Evolutionary conservation across 169 alveolate genomes (phyloP), one percentile per base, ranked within the genome.

Genomic region (Cryptosporidium bovis): DNA sequence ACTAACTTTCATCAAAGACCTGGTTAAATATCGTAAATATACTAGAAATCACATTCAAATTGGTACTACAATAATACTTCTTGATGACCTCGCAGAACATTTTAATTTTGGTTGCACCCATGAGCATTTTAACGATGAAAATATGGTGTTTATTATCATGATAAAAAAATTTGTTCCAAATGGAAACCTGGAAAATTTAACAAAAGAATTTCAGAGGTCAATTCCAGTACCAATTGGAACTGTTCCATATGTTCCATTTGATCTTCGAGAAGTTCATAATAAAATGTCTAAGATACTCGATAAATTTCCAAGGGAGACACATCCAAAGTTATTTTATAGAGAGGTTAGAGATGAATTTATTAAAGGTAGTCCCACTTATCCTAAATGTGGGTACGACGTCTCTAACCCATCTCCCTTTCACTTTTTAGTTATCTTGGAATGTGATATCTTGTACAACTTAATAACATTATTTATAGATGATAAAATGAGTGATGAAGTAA

Each of bases 201-300:
- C 83, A 29, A 51, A 51, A 6, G 83, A 69, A 33, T 69, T 69
- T 36, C 87, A 77, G 50, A 77, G 64, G 24, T 77, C 87, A 18
- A 77, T 77, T 36, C 87, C 87, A 5, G 87, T 77, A 46, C 87
- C 87, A 3, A 77, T 77, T 12, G 87, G 87, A 3, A 60, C 87
- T 46, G 46, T 62, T 20, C 71, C 56, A 77, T 77, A 60, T 15
- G 66, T 51, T 29, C 87, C 87, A 77, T 77, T 77, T 24, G 71
- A 62, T 20, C 44, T 77, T 20, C 20, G 87, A 60, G 87, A 77
- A 77, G 87, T 77, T 1, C 65, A 56, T 13, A 29, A 24, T 48
- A 77, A 77, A 27, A 24, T 77, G 29, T 29, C 51, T n/a, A 56
- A 62, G 7, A 18, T 77, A 34, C 64, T 77, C 15, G 71, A 77